These are phyloP conservation scores for Globisporangium cederbergense DNA, from an alignment of 352 stramenopile species.

Conservation along the genomic window DNA sequence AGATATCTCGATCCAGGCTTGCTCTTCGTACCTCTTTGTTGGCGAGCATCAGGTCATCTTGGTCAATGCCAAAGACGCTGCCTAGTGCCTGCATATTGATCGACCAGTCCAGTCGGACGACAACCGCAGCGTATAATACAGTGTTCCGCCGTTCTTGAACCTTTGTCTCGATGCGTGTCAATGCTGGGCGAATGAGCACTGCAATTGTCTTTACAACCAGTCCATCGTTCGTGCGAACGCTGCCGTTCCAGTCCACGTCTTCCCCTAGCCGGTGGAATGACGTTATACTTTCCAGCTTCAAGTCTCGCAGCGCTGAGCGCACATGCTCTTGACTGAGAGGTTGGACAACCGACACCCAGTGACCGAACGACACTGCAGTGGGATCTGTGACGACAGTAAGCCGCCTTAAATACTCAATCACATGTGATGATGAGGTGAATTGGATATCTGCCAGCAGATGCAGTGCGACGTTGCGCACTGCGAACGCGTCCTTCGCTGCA, in stretches of 20 bases:
- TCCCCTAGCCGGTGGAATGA: conserved; percentile 27
- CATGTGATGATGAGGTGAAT: neutral
- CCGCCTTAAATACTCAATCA: conserved; percentile 16
- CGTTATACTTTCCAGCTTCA: conserved; percentile 19
- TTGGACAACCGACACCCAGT: conserved; percentile 19
- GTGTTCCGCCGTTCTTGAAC: neutral
- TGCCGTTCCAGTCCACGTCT: conserved; percentile 14
- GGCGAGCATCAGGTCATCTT: conserved; percentile 34
- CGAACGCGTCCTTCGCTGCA: conserved; percentile 52
- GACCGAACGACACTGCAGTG: conserved; percentile 12
- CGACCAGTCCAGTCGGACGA: conserved; percentile 41
- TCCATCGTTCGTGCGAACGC: conserved; percentile 17
- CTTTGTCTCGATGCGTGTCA: neutral
- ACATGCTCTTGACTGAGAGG: conserved; percentile 30
- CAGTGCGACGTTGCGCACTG: conserved; percentile 37
- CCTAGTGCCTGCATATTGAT: conserved; percentile 54
- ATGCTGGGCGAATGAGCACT: conserved; percentile 25
- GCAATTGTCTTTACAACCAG: conserved; percentile 70
- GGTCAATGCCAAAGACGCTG: conserved; percentile 19
- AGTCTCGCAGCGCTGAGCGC: conserved; percentile 24
- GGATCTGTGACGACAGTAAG: conserved; percentile 23
- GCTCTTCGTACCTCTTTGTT: conserved; percentile 38
- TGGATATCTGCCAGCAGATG: conserved; percentile 44
- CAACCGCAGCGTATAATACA: conserved; percentile 37
- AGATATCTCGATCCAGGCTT: neutral